Evolutionary conservation across 2,329 filamentous ascomycete genomes (phyloP).

Genomic region (Stagonosporopsis tanaceti): DNA sequence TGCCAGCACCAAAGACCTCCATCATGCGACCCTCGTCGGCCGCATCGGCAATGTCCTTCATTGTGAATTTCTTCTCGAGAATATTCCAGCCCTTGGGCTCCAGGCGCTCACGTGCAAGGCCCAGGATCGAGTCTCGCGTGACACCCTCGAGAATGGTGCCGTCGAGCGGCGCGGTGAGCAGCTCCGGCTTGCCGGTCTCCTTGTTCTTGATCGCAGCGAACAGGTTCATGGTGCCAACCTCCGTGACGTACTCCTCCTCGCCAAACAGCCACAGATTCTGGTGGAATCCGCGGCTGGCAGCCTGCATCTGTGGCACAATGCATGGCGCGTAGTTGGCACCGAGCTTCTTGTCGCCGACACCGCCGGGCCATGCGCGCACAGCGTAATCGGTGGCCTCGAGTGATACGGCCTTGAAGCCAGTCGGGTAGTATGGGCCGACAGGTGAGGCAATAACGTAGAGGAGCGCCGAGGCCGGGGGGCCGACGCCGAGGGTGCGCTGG

Average conservation of each 20-base stretch:
- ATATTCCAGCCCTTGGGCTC: slow-evolving; percentile 87
- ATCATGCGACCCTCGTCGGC: slow-evolving; percentile 83
- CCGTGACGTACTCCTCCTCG: slow-evolving; percentile 92
- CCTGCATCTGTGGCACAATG: slow-evolving; percentile 94
- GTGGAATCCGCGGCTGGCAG: slow-evolving; percentile 90
- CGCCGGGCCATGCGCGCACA: slow-evolving; percentile 95
- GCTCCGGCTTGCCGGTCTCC: slow-evolving; percentile 87
- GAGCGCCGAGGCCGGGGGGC: slow-evolving; percentile 88
- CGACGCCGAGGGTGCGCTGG: slow-evolving; percentile 90
- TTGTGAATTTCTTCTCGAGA: slow-evolving; percentile 88
- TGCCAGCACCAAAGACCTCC: slow-evolving; percentile 93
- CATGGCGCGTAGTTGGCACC: slow-evolving; percentile 99
- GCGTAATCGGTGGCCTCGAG: slow-evolving; percentile 97
- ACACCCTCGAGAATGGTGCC: slow-evolving; percentile 97
- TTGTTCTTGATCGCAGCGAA: slow-evolving; percentile 87
- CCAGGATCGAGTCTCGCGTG: slow-evolving; percentile 89
- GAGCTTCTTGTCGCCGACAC: slow-evolving; percentile 97
- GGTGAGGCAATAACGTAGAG: slow-evolving; percentile 96
- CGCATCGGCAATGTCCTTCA: slow-evolving; percentile 84
- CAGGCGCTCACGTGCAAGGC: slow-evolving; percentile 83
- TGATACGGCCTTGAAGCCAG: slow-evolving; percentile 95
- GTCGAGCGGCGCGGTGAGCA: slow-evolving; percentile 93
- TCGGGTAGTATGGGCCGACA: slow-evolving; percentile 97
- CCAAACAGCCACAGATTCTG: slow-evolving; percentile 99
- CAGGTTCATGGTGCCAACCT: slow-evolving; percentile 99